phyloP scores from a whole-genome alignment of 1,284 basidiomycete species.

The Prillingera fragicola region DNA sequence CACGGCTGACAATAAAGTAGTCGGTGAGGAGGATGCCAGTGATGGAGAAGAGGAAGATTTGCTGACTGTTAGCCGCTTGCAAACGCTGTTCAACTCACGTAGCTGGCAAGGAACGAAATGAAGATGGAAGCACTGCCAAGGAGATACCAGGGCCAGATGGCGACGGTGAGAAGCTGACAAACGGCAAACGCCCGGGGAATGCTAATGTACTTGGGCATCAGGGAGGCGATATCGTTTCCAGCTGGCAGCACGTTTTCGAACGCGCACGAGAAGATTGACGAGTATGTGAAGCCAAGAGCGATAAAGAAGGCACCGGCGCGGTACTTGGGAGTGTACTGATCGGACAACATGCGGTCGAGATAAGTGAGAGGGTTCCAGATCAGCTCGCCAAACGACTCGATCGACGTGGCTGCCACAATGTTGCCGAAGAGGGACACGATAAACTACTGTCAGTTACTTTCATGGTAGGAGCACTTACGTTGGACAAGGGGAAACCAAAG shows the following conservation, averaged over 20 bases:
- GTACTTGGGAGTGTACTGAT: constrained; percentile 59
- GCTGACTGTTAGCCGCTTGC: constrained; percentile 34
- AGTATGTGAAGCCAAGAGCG: constrained; percentile 48
- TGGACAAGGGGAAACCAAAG: constrained; percentile 27
- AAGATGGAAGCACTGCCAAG: constrained; percentile 68
- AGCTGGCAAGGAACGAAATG: constrained; percentile 68
- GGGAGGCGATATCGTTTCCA: constrained; percentile 25
- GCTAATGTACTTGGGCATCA: constrained; percentile 68
- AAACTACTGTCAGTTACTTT: constrained; percentile 50
- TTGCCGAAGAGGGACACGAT: constrained; percentile 74
- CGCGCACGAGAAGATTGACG: constrained; percentile 29
- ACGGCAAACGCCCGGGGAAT: constrained; percentile 75
- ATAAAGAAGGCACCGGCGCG: constrained; percentile 68
- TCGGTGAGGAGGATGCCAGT: constrained; percentile 74
- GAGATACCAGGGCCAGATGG: constrained; percentile 63
- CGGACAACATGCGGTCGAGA: constrained; percentile 62
- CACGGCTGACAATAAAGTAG: constrained; percentile 69
- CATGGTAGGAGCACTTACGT: constrained; percentile 57
- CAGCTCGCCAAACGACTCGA: constrained; percentile 64
- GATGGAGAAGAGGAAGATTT: constrained; percentile 72
- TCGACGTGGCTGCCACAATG: constrained; percentile 68
- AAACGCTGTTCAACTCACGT: constrained; percentile 3
- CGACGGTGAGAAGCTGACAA: constrained; percentile 45
- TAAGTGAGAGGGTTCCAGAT: constrained; percentile 74
- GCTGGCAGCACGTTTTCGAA: constrained; percentile 33